Evolutionary conservation across 495 filamentous ascomycete species (phyloP), one percentile per base, ranked within the genome.

Genomic region (Xylona heveae): DNA sequence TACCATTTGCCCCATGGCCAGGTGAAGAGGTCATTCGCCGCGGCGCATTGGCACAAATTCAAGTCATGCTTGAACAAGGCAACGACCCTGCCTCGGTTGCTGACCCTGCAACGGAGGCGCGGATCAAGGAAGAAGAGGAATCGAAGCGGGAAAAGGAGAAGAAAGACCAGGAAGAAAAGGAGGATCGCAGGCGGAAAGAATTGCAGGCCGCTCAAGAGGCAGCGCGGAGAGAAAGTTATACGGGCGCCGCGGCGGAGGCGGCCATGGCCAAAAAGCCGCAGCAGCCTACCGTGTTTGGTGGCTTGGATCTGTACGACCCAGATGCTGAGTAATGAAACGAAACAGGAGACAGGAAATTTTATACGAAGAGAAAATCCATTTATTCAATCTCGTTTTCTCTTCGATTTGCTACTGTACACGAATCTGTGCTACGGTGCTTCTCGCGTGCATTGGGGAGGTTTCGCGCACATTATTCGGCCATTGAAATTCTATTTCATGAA

Each of bases 1-100:
- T 58, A 16, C 35, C 44, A 20, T 83, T 77, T 46, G 50, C 59
- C 25, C 77, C 77, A 2, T 83, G 76, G 76, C 75, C 78, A 6
- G 53, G 46, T 6, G 70, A 77, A 31, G 61, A 66, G 18, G 51
- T 59, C 9, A 71, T 82, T 34, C 60, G 64, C 23, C 47, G 52
- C 21, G 76, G 77, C 21, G 71, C 64, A 4, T 55, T 83, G 31
- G 68, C 61, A 3, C 48, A 53, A 20, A 62, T 72, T 16, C 65
- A 73, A 37, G 46, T 48, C 16, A 53, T 75, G 42, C 21, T 62
- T 3, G 68, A 75, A 40, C 43, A 56, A 23, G 71, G 69, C 1
- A 53, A 59, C 35, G 66, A 76, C 44, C 59, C 36, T 9, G 14
- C 37, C 10, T 12, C 25, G 13, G 18, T 21, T 13, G 12, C 14